Percentiles rank a stretch among this genome's conserved stretches.
These are phyloP conservation scores for Lotmaria passim DNA, from an alignment of 208 protist species.

Conservation along the genomic window DNA sequence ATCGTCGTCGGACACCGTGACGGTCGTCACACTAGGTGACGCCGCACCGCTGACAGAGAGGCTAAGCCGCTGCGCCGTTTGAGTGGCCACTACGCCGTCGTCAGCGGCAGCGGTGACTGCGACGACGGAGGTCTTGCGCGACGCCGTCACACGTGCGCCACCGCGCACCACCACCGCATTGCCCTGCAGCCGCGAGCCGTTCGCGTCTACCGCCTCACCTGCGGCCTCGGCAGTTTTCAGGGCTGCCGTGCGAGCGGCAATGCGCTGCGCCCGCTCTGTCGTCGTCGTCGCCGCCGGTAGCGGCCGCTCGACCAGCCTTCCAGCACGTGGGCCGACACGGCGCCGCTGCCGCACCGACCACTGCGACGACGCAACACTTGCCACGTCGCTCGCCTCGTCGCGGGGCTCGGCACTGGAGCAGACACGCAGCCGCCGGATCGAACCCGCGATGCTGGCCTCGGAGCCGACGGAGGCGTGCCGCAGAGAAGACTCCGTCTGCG, in stretches of 20 bases:
- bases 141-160: slow-evolving; percentile 3
- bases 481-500: slow-evolving; percentile 20
- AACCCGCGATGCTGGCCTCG: slow-evolving; percentile 4
- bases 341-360: slow-evolving; percentile 16
- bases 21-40: slow-evolving; percentile 20
- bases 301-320: background rate
- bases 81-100: background rate
- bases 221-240: background rate
- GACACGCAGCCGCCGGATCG: background rate
- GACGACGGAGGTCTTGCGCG: background rate
- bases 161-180: slow-evolving; percentile 6
- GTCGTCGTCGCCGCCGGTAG: background rate
- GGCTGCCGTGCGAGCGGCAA: slow-evolving; percentile 9
- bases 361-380: slow-evolving; percentile 14
- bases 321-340: background rate
- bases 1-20: slow-evolving; percentile 37
- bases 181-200: background rate
- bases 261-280: slow-evolving; percentile 15
- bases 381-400: slow-evolving; percentile 13
- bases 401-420: background rate
- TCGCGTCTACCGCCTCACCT: background rate
- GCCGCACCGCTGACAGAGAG: background rate
- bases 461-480: slow-evolving; percentile 13
- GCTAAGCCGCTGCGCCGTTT: background rate
- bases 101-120: too few species aligned